phyloP scores from a whole-genome alignment of 208 protist genomes.

The Acanthamoeba lenticulata region DNA sequence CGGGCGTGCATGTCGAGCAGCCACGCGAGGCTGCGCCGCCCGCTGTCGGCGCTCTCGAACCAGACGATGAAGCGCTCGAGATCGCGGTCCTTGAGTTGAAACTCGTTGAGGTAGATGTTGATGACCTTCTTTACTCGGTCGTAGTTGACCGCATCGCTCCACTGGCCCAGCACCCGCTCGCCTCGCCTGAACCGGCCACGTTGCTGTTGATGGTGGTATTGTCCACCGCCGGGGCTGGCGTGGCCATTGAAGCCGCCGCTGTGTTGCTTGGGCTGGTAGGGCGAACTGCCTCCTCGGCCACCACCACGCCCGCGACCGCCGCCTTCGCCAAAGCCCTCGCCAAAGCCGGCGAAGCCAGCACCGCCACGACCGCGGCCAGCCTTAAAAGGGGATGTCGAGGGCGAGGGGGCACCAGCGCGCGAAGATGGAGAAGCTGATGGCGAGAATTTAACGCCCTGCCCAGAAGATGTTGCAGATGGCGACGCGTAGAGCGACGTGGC shows the following conservation, averaged over 20 bases:
- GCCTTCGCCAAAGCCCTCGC: background rate
- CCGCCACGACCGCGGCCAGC: background rate
- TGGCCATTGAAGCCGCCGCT: background rate
- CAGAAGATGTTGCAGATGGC: background rate
- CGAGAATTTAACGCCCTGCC: background rate
- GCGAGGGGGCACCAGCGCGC: background rate
- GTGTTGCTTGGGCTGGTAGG: background rate
- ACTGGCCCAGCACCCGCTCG: background rate
- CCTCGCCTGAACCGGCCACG: background rate
- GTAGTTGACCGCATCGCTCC: conserved; percentile 5
- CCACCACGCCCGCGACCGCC: background rate
- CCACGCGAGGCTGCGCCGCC: background rate
- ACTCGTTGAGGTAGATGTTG: conserved; percentile 25
- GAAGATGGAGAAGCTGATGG: background rate
- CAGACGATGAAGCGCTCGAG: conserved; percentile 11
- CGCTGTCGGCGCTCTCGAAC: background rate
- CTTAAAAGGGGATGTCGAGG: background rate
- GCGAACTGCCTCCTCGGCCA: background rate
- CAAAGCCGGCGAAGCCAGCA: background rate
- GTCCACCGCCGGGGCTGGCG: background rate
- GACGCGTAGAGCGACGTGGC: background rate
- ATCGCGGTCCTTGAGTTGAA: conserved; percentile 9
- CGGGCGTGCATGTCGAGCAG: background rate
- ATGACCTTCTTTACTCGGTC: background rate
- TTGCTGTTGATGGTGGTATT: background rate